Conservation (phyloP, 2,329 filamentous ascomycete species). For the Trichophyton verrucosum region DNA sequence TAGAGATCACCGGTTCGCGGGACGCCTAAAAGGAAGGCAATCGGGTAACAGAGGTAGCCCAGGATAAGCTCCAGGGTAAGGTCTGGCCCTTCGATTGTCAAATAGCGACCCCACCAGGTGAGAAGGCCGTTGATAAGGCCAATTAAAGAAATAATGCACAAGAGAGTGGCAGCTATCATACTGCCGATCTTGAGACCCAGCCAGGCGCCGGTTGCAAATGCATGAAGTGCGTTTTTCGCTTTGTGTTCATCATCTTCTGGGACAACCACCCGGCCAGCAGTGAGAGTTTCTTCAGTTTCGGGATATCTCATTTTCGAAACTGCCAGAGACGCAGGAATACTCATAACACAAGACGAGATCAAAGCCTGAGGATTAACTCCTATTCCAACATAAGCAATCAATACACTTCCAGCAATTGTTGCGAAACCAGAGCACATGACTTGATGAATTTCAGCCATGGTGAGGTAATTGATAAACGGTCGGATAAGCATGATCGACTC, state of each 20-base stretch:
- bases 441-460: conserved; percentile 78
- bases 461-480: conserved; percentile 75
- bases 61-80: conserved; percentile 64
- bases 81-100: conserved; percentile 57
- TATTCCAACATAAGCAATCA: conserved; percentile 74
- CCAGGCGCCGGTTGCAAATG: conserved; percentile 75
- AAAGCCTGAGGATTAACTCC: conserved; percentile 75
- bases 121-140: conserved; percentile 63
- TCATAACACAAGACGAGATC: conserved; percentile 90
- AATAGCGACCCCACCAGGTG: conserved; percentile 71
- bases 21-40: conserved; percentile 72
- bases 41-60: conserved; percentile 64
- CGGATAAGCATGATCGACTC: conserved; percentile 88
- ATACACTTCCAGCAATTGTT: conserved; percentile 77
- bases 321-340: conserved; percentile 78
- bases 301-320: conserved; percentile 84
- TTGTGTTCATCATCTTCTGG: conserved; percentile 61
- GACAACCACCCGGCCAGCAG: conserved; percentile 66
- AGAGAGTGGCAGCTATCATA: conserved; percentile 66
- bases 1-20: conserved; percentile 52
- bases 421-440: conserved; percentile 88
- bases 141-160: conserved; percentile 71
- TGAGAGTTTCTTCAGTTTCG: conserved; percentile 75
- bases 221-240: conserved; percentile 70
- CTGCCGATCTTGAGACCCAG: conserved; percentile 75